These are phyloP conservation scores for Pythium sp. DNA, from an alignment of 352 stramenopile genomes.

Conservation along the genomic window DNA sequence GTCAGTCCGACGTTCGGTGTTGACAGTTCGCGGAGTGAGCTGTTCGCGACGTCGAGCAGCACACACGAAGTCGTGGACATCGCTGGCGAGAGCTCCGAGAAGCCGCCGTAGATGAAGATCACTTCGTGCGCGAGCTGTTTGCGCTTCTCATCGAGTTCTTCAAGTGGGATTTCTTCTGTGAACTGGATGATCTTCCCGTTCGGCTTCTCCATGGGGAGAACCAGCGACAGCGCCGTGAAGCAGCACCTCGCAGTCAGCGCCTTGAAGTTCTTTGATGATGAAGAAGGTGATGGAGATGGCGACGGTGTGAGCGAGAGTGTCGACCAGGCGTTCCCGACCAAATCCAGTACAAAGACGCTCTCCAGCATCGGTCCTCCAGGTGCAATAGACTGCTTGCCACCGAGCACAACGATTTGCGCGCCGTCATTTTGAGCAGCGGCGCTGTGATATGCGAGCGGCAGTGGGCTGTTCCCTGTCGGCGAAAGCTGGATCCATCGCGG, in stretches of 20 bases:
- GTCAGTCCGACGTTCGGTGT: slow-evolving; percentile 31
- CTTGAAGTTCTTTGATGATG: slow-evolving; percentile 3
- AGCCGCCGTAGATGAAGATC: slow-evolving; percentile 61
- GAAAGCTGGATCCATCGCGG: slow-evolving; percentile 37
- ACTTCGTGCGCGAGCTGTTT: slow-evolving; percentile 9
- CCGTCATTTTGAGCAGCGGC: slow-evolving; percentile 31
- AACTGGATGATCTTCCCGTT: slow-evolving; percentile 19
- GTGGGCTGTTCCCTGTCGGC: slow-evolving; percentile 44
- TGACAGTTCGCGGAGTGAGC: slow-evolving; percentile 26
- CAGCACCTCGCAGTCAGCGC: slow-evolving; percentile 33
- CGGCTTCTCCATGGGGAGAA: slow-evolving; percentile 29
- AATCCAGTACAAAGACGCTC: slow-evolving; percentile 46
- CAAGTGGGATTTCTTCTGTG: slow-evolving; percentile 17
- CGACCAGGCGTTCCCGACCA: slow-evolving; percentile 46
- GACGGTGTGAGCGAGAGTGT: slow-evolving; percentile 17
- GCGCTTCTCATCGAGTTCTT: slow-evolving; percentile 15
- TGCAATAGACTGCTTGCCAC: slow-evolving; percentile 27
- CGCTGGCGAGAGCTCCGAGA: slow-evolving; percentile 29
- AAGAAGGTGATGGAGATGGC: neutral
- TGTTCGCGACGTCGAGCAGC: slow-evolving; percentile 36
- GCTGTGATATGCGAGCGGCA: slow-evolving; percentile 51
- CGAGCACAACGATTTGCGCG: slow-evolving; percentile 44
- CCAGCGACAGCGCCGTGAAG: slow-evolving; percentile 27
- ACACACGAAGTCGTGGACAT: slow-evolving; percentile 29
- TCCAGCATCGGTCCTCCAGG: slow-evolving; percentile 25